Conservation (phyloP, 768 basidiomycete genomes). For the Lepiota brunneoincarnata region DNA sequence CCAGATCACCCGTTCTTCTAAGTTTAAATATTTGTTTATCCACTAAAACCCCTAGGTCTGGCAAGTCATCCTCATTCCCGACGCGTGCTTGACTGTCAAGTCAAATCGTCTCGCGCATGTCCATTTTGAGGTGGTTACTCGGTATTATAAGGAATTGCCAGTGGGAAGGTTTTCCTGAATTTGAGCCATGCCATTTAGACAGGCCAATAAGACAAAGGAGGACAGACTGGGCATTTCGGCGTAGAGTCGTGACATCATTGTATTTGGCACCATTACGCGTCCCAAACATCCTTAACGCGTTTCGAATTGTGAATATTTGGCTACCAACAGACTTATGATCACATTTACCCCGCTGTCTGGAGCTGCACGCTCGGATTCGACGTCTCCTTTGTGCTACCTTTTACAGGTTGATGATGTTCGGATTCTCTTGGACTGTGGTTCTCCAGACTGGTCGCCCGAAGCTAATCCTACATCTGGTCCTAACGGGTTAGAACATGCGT, state of each 20-base stretch:
- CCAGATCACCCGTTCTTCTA: too few relatives aligned
- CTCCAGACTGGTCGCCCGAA: constrained; percentile 82
- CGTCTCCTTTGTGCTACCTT: constrained; percentile 75
- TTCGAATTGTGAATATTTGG: constrained; percentile 10
- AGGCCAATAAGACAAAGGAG: too few relatives aligned
- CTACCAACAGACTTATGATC: constrained; percentile 59
- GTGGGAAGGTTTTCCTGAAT: too few relatives aligned
- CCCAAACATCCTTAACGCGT: constrained; percentile 4
- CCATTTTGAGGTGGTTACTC: too few relatives aligned
- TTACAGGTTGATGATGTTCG: constrained; percentile 93
- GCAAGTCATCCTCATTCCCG: too few relatives aligned
- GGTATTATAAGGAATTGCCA: too few relatives aligned
- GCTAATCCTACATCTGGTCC: neutral
- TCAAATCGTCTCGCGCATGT: too few relatives aligned
- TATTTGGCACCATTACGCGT: neutral
- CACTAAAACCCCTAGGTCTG: too few relatives aligned
- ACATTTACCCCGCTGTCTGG: constrained; percentile 92
- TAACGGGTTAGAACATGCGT: constrained; percentile 31
- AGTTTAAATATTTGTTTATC: too few relatives aligned
- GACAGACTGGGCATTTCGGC: too few relatives aligned
- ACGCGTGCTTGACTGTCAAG: too few relatives aligned
- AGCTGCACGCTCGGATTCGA: constrained; percentile 64
- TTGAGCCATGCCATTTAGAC: too few relatives aligned
- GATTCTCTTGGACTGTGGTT: constrained; percentile 93
- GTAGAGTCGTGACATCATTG: constrained; percentile 9